phyloP scores from a whole-genome alignment of 352 stramenopile species.

The Saprolegnia parasitica region DNA sequence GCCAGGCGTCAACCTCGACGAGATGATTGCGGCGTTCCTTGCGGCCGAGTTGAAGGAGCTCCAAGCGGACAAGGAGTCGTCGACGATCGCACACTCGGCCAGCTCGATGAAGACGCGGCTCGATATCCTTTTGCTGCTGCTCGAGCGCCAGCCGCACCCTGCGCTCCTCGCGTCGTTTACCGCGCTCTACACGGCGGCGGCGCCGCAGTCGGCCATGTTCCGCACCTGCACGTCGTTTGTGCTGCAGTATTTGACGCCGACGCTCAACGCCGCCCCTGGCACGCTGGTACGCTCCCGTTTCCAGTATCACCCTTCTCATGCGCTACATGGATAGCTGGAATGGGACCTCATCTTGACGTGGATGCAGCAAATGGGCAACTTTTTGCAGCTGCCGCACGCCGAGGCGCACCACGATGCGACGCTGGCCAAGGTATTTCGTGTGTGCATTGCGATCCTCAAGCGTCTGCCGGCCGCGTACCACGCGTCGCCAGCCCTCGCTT shows the following conservation, averaged over 20 bases:
- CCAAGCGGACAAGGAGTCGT: constrained; percentile 51
- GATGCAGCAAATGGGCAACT: constrained; percentile 58
- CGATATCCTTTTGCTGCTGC: constrained; percentile 51
- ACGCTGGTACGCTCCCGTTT: not conserved
- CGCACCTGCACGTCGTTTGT: constrained; percentile 68
- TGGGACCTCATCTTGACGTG: constrained; percentile 61
- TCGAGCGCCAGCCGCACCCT: constrained; percentile 36
- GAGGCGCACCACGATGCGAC: constrained; percentile 27
- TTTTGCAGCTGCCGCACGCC: constrained; percentile 65
- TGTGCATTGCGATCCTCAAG: constrained; percentile 50
- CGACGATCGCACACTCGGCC: constrained; percentile 50
- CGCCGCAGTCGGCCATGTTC: constrained; percentile 65
- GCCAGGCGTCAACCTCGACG: not conserved
- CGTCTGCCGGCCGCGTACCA: constrained; percentile 40
- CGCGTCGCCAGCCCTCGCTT: not conserved
- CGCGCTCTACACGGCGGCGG: constrained; percentile 57
- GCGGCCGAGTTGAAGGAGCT: constrained; percentile 58
- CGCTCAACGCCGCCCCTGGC: constrained; percentile 32
- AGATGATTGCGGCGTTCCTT: constrained; percentile 45
- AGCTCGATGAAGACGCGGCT: constrained; percentile 56
- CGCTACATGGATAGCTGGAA: constrained; percentile 37
- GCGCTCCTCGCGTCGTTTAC: constrained; percentile 57
- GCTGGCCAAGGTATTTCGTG: constrained; percentile 1
- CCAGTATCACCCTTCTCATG: not conserved
- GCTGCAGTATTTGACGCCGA: constrained; percentile 46